Conservation (phyloP, 225 moss, liverwort and hornwort species). For the Neckera pumila region DNA sequence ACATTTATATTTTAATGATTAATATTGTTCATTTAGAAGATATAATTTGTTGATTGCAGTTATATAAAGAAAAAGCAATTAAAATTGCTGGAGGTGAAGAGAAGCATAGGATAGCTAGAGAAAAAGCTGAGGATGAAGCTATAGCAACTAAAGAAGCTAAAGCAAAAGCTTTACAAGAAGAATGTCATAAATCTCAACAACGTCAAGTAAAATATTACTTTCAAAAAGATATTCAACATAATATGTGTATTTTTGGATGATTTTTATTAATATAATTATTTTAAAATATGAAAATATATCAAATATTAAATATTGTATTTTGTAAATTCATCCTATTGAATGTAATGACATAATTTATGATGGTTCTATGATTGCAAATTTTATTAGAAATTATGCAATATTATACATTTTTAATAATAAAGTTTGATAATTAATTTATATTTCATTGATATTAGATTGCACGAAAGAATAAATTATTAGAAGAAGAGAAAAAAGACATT, state of each 20-base stretch:
- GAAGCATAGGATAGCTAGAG: not conserved
- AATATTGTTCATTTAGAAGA: accelerated
- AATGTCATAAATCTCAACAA: slow-evolving; percentile 23
- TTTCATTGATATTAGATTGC: not conserved
- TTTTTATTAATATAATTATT: no score
- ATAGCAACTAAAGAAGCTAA: not conserved
- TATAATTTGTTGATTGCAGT: not conserved
- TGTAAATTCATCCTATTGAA: accelerated
- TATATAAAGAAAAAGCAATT: not conserved
- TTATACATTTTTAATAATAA: no score
- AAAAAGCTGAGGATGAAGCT: slow-evolving; percentile 6
- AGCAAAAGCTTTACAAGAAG: slow-evolving; percentile 1
- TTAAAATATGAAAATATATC: not conserved
- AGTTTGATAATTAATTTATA: not conserved
- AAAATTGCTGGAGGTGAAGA: not conserved
- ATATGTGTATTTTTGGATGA: not conserved
- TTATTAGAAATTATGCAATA: not conserved
- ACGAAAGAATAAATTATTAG: not conserved
- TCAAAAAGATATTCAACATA: not conserved
- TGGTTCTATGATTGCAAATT: not conserved
- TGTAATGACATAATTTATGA: no score
- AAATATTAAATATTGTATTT: not conserved
- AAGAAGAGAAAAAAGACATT: slow-evolving; percentile 9
- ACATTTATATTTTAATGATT: no score
- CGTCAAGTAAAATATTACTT: not conserved